phyloP scores from a whole-genome alignment of 257 asterid genomes.

The Przewalskia tangutica region DNA sequence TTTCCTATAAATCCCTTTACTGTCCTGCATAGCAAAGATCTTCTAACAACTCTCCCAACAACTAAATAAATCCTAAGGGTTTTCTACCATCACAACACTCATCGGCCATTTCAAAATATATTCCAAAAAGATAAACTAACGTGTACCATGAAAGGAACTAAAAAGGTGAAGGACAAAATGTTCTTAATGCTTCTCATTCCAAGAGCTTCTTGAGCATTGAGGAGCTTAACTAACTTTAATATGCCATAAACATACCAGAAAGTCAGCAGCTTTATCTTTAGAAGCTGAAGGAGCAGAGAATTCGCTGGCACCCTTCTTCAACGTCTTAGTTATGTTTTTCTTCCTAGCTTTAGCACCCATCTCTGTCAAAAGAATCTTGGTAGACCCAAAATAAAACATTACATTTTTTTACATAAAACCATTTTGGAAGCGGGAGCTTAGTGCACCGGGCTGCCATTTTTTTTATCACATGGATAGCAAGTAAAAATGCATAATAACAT shows the following conservation, averaged over 20 bases:
- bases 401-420: not conserved
- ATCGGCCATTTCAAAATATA: not conserved
- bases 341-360: conserved; percentile 52
- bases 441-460: no score
- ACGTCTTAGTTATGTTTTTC: conserved; percentile 20
- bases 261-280: conserved; percentile 45
- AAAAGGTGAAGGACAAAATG: not conserved
- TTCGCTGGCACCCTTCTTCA: conserved; percentile 47
- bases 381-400: not conserved
- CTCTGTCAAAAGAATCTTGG: not conserved
- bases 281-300: conserved; percentile 16
- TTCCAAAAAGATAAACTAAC: not conserved
- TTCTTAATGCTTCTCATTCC: not conserved
- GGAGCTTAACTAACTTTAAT: not conserved
- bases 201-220: not conserved
- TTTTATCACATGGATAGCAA: not conserved
- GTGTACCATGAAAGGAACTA: not conserved
- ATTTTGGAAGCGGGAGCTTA: not conserved
- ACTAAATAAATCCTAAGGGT: not conserved
- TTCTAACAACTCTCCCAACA: not conserved
- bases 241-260: conserved; percentile 31
- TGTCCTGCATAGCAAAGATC: not conserved
- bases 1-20: not conserved
- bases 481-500: not conserved
- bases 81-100: not conserved